phyloP scores from a whole-genome alignment of 345 rosid species.

The Aquilaria malaccensis region DNA sequence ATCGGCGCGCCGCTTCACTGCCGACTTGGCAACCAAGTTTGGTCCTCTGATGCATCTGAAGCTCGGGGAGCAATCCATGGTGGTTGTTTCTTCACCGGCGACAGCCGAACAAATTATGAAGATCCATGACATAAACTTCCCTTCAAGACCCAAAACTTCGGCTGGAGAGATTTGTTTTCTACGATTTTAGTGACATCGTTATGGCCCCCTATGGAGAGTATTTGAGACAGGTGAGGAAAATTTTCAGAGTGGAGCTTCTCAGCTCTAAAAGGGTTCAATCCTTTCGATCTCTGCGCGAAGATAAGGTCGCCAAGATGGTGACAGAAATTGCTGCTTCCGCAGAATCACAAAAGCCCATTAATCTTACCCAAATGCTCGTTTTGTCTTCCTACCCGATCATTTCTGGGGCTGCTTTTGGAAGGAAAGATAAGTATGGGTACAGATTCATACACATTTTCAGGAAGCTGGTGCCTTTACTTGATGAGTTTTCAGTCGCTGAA shows the following conservation, averaged over 20 bases:
- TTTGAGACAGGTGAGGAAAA: conserved; percentile 13
- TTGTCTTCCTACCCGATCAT: too few relatives aligned
- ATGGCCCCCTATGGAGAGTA: conserved; percentile 18
- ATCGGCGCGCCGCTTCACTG: conserved; percentile 18
- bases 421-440: too few relatives aligned
- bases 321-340: neutral
- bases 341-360: too few relatives aligned
- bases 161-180: conserved; percentile 5
- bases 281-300: conserved; percentile 16
- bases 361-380: too few relatives aligned
- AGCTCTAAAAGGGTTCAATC: conserved; percentile 14
- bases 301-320: conserved; percentile 8
- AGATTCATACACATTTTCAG: too few relatives aligned
- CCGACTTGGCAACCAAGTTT: conserved; percentile 18
- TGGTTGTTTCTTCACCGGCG: conserved; percentile 21
- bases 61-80: conserved; percentile 15
- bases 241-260: conserved; percentile 13
- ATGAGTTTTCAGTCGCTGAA: too few relatives aligned
- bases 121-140: conserved; percentile 20
- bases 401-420: too few relatives aligned
- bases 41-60: conserved; percentile 28
- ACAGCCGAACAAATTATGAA: conserved; percentile 23
- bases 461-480: too few relatives aligned
- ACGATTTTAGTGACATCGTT: conserved; percentile 3
- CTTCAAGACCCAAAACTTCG: conserved; percentile 12